phyloP scores from a whole-genome alignment of 768 basidiomycete genomes.

The Boletus tylopilopsis region DNA sequence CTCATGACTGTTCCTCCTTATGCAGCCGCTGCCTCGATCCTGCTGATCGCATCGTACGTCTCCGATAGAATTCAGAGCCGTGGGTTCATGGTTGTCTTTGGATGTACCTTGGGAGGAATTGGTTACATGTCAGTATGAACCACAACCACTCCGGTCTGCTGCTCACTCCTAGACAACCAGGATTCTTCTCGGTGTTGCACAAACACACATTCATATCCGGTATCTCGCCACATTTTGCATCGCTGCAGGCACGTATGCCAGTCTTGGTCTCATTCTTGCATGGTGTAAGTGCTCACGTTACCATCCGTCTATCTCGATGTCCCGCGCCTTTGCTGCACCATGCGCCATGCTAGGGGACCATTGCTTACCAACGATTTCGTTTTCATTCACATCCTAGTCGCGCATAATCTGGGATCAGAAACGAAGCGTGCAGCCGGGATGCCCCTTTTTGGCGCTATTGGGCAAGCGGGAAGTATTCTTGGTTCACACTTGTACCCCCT shows the following conservation, averaged over 20 bases:
- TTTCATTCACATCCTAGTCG: slow-evolving; percentile 24
- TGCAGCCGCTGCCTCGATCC: slow-evolving; percentile 38
- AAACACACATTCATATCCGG: slow-evolving; percentile 33
- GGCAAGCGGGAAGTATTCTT: slow-evolving; percentile 38
- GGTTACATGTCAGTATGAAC: slow-evolving; percentile 38
- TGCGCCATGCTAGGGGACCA: not conserved
- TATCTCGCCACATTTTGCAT: slow-evolving; percentile 48
- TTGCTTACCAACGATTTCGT: not conserved
- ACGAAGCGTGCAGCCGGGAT: slow-evolving; percentile 42
- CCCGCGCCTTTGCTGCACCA: not conserved
- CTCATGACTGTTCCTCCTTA: slow-evolving; percentile 55
- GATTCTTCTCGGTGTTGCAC: slow-evolving; percentile 33
- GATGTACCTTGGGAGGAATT: slow-evolving; percentile 34
- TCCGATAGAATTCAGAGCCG: slow-evolving; percentile 45
- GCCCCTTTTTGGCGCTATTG: slow-evolving; percentile 41
- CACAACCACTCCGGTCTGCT: not conserved
- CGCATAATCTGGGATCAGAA: slow-evolving; percentile 42
- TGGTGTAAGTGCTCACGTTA: slow-evolving; percentile 38
- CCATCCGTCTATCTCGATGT: not conserved
- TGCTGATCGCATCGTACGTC: slow-evolving; percentile 34
- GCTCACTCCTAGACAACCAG: slow-evolving; percentile 4
- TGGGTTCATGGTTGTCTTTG: slow-evolving; percentile 33
- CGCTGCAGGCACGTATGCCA: slow-evolving; percentile 44
- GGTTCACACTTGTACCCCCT: slow-evolving; percentile 42
- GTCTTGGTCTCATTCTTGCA: slow-evolving; percentile 43